Evolutionary conservation across 73 alveolate genomes (phyloP).

Genomic region (Uronychia binucleata): DNA sequence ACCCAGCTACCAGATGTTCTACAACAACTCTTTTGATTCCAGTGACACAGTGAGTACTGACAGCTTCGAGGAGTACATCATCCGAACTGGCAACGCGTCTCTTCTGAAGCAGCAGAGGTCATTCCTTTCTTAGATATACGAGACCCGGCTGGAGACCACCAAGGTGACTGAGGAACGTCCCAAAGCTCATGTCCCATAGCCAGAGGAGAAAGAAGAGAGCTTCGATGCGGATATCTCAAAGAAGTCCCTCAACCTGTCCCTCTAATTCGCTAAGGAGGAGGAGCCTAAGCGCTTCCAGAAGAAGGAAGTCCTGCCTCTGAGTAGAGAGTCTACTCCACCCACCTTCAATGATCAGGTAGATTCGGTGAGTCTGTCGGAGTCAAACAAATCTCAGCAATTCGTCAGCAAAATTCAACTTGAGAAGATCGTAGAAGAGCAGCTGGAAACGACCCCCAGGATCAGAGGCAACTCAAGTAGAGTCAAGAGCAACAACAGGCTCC

Average conservation of each 20-base stretch:
- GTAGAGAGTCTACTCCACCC: background rate
- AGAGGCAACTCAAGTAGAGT: background rate
- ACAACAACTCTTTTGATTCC: background rate
- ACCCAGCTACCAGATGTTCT: background rate
- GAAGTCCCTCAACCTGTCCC: background rate
- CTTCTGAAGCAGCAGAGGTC: background rate
- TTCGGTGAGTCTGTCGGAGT: background rate
- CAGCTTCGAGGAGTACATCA: background rate
- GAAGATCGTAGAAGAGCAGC: too few relatives aligned
- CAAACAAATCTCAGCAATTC: background rate
- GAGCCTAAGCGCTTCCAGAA: background rate
- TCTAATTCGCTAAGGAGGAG: background rate
- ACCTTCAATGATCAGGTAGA: background rate
- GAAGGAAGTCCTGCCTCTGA: background rate
- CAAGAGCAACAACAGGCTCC: too few relatives aligned
- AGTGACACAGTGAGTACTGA: background rate
- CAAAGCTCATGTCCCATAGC: background rate
- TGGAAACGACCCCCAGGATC: too few relatives aligned
- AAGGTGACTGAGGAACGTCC: background rate
- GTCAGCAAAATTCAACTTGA: too few relatives aligned
- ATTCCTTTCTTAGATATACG: background rate
- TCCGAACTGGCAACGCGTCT: background rate
- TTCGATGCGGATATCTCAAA: background rate
- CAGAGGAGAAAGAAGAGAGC: background rate
- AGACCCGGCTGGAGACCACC: background rate